Conservation (phyloP, 108 stramenopile species). For the Ochromonas danica region DNA sequence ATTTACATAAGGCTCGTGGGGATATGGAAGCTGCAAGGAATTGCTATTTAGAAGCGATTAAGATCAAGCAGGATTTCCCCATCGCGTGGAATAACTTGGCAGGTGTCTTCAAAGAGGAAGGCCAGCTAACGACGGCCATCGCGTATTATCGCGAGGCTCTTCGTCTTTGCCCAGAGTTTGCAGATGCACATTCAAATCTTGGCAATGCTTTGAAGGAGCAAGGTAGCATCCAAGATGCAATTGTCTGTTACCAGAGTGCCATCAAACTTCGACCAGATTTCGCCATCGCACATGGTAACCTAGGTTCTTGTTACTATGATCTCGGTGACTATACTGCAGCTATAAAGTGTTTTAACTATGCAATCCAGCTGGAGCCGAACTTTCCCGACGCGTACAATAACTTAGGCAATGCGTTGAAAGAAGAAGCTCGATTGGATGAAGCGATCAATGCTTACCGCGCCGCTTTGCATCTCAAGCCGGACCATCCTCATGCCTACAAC, state of each 20-base stretch:
- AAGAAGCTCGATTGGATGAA: conserved; percentile 48
- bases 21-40: conserved; percentile 53
- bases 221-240: conserved; percentile 50
- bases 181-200: conserved; percentile 63
- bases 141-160: conserved; percentile 64
- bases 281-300: conserved; percentile 66
- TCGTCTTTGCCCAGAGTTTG: conserved; percentile 58
- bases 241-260: conserved; percentile 56
- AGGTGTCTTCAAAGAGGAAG: conserved; percentile 62
- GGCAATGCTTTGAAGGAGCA: conserved; percentile 63
- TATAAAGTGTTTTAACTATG: conserved; percentile 49
- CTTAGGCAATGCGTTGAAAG: conserved; percentile 62
- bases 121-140: conserved; percentile 58
- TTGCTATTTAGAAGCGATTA: conserved; percentile 65
- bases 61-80: conserved; percentile 54
- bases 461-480: conserved; percentile 58
- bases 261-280: conserved; percentile 62
- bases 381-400: conserved; percentile 70
- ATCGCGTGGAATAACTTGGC: conserved; percentile 67
- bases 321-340: conserved; percentile 50
- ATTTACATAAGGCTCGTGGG: conserved; percentile 61
- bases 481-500: conserved; percentile 72
- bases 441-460: conserved; percentile 58
- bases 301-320: conserved; percentile 64
- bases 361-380: conserved; percentile 65